Percentiles rank a stretch among this genome's conserved stretches.
phyloP scores from a whole-genome alignment of 2,329 filamentous ascomycete species.

The Scolecobasidium constrictum region DNA sequence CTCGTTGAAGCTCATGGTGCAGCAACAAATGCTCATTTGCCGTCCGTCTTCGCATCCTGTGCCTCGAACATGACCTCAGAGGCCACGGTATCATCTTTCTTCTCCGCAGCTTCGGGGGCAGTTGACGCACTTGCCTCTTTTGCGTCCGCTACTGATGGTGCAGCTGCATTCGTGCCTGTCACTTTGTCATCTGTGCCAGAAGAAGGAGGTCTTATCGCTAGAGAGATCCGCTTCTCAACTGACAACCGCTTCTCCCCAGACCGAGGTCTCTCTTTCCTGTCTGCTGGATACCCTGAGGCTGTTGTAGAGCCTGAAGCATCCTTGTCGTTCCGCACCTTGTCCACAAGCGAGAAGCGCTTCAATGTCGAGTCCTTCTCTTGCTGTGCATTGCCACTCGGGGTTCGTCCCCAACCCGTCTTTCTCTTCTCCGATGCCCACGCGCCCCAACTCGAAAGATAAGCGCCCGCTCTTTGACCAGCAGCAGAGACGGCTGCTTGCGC shows the following conservation, averaged over 20 bases:
- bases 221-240: no score
- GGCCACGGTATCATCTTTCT: no score
- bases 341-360: neutral
- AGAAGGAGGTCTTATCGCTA: no score
- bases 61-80: no score
- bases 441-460: slow-evolving; percentile 54
- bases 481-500: slow-evolving; percentile 45
- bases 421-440: slow-evolving; percentile 64
- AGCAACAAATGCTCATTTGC: no score
- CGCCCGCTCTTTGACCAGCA: slow-evolving; percentile 45
- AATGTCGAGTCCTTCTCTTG: neutral
- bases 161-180: no score
- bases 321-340: neutral
- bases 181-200: no score
- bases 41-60: no score
- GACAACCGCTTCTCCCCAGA: neutral
- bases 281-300: neutral
- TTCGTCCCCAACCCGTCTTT: slow-evolving; percentile 36
- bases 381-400: neutral
- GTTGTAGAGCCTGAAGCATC: neutral
- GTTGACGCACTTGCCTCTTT: no score
- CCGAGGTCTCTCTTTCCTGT: neutral
- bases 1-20: no score
- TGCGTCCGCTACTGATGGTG: no score
- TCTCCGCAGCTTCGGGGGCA: no score